These are phyloP conservation scores for Luzula sylvatica DNA, from an alignment of 176 grass and related monocot genomes.

Conservation along the genomic window DNA sequence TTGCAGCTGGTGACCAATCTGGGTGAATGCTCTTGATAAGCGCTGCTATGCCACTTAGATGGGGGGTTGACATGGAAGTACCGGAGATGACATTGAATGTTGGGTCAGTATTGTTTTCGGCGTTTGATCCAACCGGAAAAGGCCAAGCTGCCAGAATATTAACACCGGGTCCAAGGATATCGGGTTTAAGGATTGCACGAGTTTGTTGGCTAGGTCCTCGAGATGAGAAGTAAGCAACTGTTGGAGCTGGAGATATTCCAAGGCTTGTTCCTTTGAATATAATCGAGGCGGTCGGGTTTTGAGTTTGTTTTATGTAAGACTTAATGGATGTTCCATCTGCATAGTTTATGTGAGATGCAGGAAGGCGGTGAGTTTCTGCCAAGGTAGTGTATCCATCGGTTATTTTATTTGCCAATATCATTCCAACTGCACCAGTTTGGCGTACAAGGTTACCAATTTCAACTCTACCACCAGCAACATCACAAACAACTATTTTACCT, in stretches of 20 bases:
- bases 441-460: slow-evolving; percentile 6
- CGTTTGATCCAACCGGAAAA: slow-evolving; percentile 33
- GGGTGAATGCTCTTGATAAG: slow-evolving; percentile 26
- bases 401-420: slow-evolving; percentile 31
- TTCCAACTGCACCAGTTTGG: slow-evolving; percentile 31
- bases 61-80: slow-evolving; percentile 62
- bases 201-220: slow-evolving; percentile 40
- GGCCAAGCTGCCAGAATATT: slow-evolving; percentile 67
- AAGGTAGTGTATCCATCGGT: slow-evolving; percentile 22
- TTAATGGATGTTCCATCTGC: slow-evolving; percentile 22
- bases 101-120: slow-evolving; percentile 22
- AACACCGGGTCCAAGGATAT: slow-evolving; percentile 57
- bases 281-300: slow-evolving; percentile 38
- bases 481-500: slow-evolving; percentile 54
- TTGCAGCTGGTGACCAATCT: slow-evolving; percentile 35
- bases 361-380: slow-evolving; percentile 32
- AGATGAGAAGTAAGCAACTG: slow-evolving; percentile 39
- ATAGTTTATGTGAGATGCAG: slow-evolving; percentile 30
- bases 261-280: slow-evolving; percentile 30
- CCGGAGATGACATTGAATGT: slow-evolving; percentile 65
- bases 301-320: slow-evolving; percentile 31
- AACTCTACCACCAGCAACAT: not conserved
- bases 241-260: slow-evolving; percentile 28
- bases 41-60: slow-evolving; percentile 43
- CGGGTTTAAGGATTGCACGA: slow-evolving; percentile 49